Evolutionary conservation across 2,329 filamentous ascomycete species (phyloP), one percentile per base, ranked within the genome.

Genomic region (Lachnellula subtilissima): DNA sequence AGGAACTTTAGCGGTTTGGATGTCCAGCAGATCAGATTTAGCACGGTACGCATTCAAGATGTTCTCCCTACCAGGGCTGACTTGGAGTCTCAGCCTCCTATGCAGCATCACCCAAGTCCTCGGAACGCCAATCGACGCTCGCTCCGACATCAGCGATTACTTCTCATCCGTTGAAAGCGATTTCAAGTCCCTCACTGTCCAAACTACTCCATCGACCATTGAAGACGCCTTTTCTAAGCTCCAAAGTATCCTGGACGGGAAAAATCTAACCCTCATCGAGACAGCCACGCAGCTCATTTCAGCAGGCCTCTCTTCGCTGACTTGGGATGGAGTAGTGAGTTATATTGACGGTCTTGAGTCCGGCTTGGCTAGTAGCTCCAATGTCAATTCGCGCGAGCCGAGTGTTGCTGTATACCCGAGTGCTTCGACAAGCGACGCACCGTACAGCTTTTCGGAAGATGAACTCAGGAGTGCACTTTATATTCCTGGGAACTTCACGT

Each of bases 391-490:
- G 14, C 39, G 39, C 39, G 39, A 40, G 39, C 39, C 39, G 9
- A 40, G 15, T 19, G 17, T 19, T 19, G 17, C 39, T 19, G 17
- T 40, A 5, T 40, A 17, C 39, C 39, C 39, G 15, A 40, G 17
- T 15, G 39, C 15, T 6, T 40, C 39, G 17, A 19, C 5, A 15
- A 14, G 17, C 39, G 39, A 52, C 40, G 39, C 50, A 22, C 42
- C 50, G 6, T 46, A 45, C 32, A 19, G 39, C 8, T 23, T 46
- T 12, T 28, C 40, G 5, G 40, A 52, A 47, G 12, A 39, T 0
- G 62, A 69, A 9, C 72, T 84, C 15, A 76, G 78, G 25, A 65
- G 72, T n/a, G 80, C 75, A 2, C 80, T 84, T 52, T 75, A 75
- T 64, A 80, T 82, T 46, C 79, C 80, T 1, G 45, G 70, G 0